Base-by-base conservation (phyloP, 441 rosid species). In the Jatropha podagrica region DNA sequence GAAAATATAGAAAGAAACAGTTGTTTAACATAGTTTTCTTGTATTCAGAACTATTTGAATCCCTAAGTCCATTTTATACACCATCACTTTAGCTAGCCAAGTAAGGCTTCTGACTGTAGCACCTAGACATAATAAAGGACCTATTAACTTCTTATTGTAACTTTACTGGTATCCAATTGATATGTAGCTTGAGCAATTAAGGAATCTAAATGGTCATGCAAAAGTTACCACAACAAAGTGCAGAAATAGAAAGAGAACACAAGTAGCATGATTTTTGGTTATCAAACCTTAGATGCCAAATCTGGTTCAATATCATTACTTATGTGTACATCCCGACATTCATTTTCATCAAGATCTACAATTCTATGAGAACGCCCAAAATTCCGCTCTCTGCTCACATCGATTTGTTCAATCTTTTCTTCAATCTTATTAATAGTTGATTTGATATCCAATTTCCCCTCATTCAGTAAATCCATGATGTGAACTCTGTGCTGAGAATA, bases 401-500 rank as follows among this genome's bases (percentile, higher is more conserved):
- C 81, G 58, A 77, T 62, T 41, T 83, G 84, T 75, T 69, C 80
- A 58, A 86, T 61, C 61, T 83, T 90, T 77, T 88, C 94, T 85
- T 88, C 88, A 12, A 91, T 60, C 77, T 73, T 44, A 79, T 80
- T 76, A 74, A 77, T 63, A 65, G 83, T 63, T 18, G 86, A 84
- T 83, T 84, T 87, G 55, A 92, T 76, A 75, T 77, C 83, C 44
- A 78, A 83, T 48, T 79, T 90, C 86, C 79, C 97, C 85, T 88
- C 95, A 4, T 83, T 78, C 72, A 96, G 97, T 74, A 91, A 79
- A 77, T 84, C 77, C 82, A 76, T 78, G 75, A 96, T 80, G 68
- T 88, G 74, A 63, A 59, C 80, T 83, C 86, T 92, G 56, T 89
- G 83, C 81, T 85, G 85, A 80, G 91, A 88, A 89, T 92, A 90